Percentiles rank a stretch among this genome's conserved stretches.
phyloP scores from a whole-genome alignment of 805 yeast species.

The Limtongozyma cylindracea region DNA sequence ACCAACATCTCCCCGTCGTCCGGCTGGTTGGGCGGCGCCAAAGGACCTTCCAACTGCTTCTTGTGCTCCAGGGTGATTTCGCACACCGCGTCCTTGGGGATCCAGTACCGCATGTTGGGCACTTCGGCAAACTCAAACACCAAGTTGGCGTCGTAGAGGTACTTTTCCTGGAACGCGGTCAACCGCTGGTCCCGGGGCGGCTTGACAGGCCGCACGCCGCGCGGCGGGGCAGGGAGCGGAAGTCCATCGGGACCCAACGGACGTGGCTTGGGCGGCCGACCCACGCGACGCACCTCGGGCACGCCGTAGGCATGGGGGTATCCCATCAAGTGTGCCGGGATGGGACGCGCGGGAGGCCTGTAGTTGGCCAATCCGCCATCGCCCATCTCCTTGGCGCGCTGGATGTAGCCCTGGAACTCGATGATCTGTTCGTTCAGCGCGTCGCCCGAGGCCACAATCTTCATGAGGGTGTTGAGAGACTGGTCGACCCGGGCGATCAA shows the following conservation, averaged over 20 bases:
- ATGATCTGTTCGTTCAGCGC: conserved; percentile 51
- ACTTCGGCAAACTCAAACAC: conserved; percentile 73
- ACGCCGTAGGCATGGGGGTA: conserved; percentile 4
- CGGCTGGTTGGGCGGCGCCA: too few species aligned
- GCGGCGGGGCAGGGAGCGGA: conserved; percentile 3
- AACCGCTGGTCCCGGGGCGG: conserved; percentile 23
- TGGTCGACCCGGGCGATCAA: conserved; percentile 56
- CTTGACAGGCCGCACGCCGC: conserved; percentile 1
- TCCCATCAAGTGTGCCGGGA: conserved; percentile 12
- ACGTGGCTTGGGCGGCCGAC: too few species aligned
- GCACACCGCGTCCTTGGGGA: conserved; percentile 57
- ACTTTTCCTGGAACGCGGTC: conserved; percentile 58
- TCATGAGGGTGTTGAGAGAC: conserved; percentile 48
- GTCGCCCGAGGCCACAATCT: conserved; percentile 60
- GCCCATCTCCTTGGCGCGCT: conserved; percentile 57
- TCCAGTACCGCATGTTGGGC: conserved; percentile 40
- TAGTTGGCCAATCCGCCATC: too few species aligned
- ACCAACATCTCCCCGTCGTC: conserved; percentile 13
- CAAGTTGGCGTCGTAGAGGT: conserved; percentile 40
- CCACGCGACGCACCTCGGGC: too few species aligned
- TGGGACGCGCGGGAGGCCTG: too few species aligned
- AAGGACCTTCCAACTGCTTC: conserved; percentile 1
- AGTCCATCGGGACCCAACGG: too few species aligned
- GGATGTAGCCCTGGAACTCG: conserved; percentile 61
- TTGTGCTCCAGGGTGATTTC: conserved; percentile 16